Evolutionary conservation across 1,139 yeast genomes (phyloP).

Genomic region (Arxiozyma slooffiae): DNA sequence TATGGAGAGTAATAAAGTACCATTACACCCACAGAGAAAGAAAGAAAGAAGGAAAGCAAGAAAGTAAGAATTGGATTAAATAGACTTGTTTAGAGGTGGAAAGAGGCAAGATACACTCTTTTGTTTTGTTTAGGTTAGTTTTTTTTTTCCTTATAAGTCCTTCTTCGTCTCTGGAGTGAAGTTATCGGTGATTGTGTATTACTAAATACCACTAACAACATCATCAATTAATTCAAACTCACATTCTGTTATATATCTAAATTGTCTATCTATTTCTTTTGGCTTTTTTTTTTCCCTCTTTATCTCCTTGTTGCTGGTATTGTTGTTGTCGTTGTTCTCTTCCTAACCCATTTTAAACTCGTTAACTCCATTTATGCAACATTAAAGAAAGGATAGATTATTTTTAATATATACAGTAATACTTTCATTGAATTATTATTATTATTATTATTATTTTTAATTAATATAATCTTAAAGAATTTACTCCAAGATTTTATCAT

Average conservation of each 20-base stretch:
- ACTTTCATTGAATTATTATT: neutral
- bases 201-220: neutral
- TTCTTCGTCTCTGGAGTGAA: neutral
- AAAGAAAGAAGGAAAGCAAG: no score
- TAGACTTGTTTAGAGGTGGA: no score
- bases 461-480: neutral
- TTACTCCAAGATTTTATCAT: neutral
- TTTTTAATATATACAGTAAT: neutral
- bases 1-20: no score
- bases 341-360: no score
- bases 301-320: neutral
- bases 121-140: no score
- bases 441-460: no score
- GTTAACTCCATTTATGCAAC: neutral
- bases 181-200: neutral
- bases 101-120: no score
- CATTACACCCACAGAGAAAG: no score
- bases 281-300: neutral
- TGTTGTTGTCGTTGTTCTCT: no score
- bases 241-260: neutral
- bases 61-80: no score
- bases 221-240: neutral
- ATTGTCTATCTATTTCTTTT: neutral
- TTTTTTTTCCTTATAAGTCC: no score
- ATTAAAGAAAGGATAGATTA: neutral